phyloP scores from a whole-genome alignment of 352 stramenopile species.

The Globisporangium spinosum region DNA sequence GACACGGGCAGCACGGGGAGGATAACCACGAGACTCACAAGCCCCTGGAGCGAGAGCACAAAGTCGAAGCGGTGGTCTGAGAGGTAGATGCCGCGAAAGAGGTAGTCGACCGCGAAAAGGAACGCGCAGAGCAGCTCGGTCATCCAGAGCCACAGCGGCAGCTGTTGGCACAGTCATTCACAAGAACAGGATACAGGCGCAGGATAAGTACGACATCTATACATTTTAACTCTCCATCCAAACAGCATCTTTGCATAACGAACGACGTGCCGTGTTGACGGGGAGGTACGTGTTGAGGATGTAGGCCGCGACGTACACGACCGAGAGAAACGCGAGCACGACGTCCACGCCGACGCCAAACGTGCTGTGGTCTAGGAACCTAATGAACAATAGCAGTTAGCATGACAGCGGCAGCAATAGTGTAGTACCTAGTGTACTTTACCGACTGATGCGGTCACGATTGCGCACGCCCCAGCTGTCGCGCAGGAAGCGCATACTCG shows the following conservation, averaged over 20 bases:
- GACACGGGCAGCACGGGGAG: slow-evolving; percentile 73
- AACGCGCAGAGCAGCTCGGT: slow-evolving; percentile 61
- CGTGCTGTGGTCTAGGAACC: slow-evolving; percentile 75
- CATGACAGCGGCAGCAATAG: not conserved
- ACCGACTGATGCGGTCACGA: slow-evolving; percentile 45
- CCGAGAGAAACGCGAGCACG: slow-evolving; percentile 47
- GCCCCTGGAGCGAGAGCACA: slow-evolving; percentile 48
- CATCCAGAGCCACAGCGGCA: slow-evolving; percentile 65
- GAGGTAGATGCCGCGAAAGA: slow-evolving; percentile 71
- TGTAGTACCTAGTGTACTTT: not conserved
- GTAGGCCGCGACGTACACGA: slow-evolving; percentile 66
- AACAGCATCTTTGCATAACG: no score
- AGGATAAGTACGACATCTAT: not conserved
- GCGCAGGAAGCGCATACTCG: slow-evolving; percentile 27
- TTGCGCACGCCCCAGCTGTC: slow-evolving; percentile 26
- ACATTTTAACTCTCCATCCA: not conserved
- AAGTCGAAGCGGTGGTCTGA: slow-evolving; percentile 61
- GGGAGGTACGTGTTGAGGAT: slow-evolving; percentile 79
- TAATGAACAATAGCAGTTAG: slow-evolving; percentile 17
- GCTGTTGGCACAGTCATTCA: slow-evolving; percentile 27
- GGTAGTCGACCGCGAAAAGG: slow-evolving; percentile 63
- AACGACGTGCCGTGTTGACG: slow-evolving; percentile 36
- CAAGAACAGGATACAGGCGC: not conserved
- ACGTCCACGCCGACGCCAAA: slow-evolving; percentile 66
- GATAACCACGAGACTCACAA: slow-evolving; percentile 62